Percentiles rank a stretch among this genome's conserved stretches.
Evolutionary conservation across 768 basidiomycete genomes (phyloP).

Genomic region (Auricularia sp.): DNA sequence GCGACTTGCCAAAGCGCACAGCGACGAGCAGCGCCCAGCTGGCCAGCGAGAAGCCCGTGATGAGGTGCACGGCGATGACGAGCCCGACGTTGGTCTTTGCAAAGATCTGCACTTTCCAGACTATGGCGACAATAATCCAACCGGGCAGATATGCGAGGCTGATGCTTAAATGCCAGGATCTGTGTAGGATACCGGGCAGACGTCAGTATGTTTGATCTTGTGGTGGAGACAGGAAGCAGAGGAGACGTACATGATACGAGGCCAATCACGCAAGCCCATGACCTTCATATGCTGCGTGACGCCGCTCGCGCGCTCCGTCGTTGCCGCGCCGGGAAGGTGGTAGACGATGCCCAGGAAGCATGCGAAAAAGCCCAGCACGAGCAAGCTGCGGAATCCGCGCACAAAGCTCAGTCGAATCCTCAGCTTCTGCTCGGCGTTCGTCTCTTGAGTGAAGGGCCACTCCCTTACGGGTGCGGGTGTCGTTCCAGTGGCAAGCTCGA

Average conservation of each 20-base stretch:
- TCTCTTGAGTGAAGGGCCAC: conserved; percentile 63
- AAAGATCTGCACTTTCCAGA: conserved; percentile 64
- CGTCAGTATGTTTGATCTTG: neutral
- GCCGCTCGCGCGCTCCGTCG: conserved; percentile 51
- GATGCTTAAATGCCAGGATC: conserved; percentile 57
- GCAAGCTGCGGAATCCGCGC: conserved; percentile 46
- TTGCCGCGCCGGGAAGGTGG: conserved; percentile 63
- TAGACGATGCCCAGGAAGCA: conserved; percentile 66
- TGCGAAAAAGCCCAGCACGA: conserved; percentile 62
- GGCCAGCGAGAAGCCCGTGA: conserved; percentile 45
- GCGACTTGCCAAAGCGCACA: conserved; percentile 60
- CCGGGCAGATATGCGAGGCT: conserved; percentile 63
- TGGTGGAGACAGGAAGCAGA: too few relatives aligned
- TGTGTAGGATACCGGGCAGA: conserved; percentile 4
- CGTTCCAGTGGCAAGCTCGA: conserved; percentile 53
- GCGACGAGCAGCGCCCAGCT: conserved; percentile 66
- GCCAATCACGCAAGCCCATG: conserved; percentile 68
- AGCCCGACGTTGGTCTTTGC: conserved; percentile 45
- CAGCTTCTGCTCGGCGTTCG: conserved; percentile 51
- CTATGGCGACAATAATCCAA: conserved; percentile 56
- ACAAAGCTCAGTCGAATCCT: conserved; percentile 51
- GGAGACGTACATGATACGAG: conserved; percentile 45
- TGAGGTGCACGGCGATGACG: conserved; percentile 51
- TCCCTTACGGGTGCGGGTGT: conserved; percentile 48
- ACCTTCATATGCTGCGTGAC: conserved; percentile 67